Base-by-base conservation (phyloP, 352 stramenopile species). In the Phytophthora cactorum region DNA sequence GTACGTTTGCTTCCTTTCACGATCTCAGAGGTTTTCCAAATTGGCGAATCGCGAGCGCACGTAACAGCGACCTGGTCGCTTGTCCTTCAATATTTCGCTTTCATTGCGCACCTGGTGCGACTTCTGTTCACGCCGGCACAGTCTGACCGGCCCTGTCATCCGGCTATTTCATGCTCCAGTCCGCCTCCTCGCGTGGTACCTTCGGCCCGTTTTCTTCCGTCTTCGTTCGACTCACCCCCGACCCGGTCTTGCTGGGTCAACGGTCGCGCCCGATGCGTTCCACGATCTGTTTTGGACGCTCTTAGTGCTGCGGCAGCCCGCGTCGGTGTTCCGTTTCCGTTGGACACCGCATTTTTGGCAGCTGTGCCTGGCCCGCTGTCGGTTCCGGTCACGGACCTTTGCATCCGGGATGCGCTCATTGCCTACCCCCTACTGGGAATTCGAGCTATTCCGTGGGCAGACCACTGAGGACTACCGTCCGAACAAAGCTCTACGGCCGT, bases 361-460 rank as follows among this genome's bases (percentile, higher is more conserved):
- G 2, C 9, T 6, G 31, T 8, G 4, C 28, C 14, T 6, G n/a
- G 47, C 17, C 10, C 49, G 5, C 25, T 22, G 1, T 11, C 17
- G 1, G 22, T 55, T 39, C 36, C 47, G 0, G 2, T 22, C 4
- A 9, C 6, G 25, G 54, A 54, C 15, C 14, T 17, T 9, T 12
- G 36, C 2, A 44, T 65, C 39, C 49, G 52, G n/a, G 49, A 59
- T 54, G 54, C 41, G 4, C 5, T 71, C 1, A n/a, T 62, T 1
- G 25, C 47, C 0, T 11, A 32, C 7, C 17, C 51, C 22, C 3
- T 27, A 3, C 17, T 59, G 2, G 56, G 57, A 1, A 72, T 72
- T 68, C 8, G 4, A 6, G 5, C 4, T 68, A 0, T 72, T 72
- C 12, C 65, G 58, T 0, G 36, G 65, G 41, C 52, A 72, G 34